Percentiles rank a stretch among this genome's conserved stretches.
Evolutionary conservation across 176 grass and related monocot species (phyloP).

Genomic region (Zizania latifolia): DNA sequence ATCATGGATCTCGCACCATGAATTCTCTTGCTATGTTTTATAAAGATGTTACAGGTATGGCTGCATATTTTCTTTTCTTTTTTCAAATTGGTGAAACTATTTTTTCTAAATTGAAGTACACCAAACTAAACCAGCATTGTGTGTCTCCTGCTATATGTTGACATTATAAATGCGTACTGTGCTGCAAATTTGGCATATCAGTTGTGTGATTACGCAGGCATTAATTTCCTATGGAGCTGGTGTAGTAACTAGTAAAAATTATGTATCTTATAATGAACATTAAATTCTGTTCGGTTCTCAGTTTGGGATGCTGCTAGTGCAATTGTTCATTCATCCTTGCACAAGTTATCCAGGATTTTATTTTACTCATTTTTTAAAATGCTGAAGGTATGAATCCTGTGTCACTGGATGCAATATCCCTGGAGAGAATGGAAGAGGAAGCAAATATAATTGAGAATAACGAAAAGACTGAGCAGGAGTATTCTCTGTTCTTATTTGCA

Average conservation of each 20-base stretch:
- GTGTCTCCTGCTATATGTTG: background rate
- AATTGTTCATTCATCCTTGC: background rate
- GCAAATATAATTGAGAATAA: conserved; percentile 34
- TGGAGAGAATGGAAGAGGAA: conserved; percentile 33
- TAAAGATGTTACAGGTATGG: conserved; percentile 70
- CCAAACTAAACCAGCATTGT: background rate
- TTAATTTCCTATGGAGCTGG: background rate
- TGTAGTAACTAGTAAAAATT: background rate
- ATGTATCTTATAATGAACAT: background rate
- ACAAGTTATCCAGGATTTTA: conserved; percentile 13
- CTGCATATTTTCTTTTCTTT: background rate
- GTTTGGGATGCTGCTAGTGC: background rate
- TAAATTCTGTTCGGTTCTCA: background rate
- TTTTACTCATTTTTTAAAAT: background rate
- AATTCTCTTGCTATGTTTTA: conserved; percentile 68
- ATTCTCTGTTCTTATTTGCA: conserved; percentile 65
- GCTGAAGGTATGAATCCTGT: conserved; percentile 53
- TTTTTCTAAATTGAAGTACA: background rate
- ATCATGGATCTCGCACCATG: conserved; percentile 67
- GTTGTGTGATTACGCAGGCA: conserved; percentile 2
- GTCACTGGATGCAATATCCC: conserved; percentile 37
- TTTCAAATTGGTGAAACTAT: background rate
- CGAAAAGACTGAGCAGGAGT: conserved; percentile 42
- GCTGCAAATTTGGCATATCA: background rate
- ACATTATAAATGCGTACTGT: conserved; percentile 3